Percentiles rank a stretch among this genome's conserved stretches.
These are phyloP conservation scores for Phytophthora pseudosyringae DNA, from an alignment of 352 stramenopile genomes.

Conservation along the genomic window DNA sequence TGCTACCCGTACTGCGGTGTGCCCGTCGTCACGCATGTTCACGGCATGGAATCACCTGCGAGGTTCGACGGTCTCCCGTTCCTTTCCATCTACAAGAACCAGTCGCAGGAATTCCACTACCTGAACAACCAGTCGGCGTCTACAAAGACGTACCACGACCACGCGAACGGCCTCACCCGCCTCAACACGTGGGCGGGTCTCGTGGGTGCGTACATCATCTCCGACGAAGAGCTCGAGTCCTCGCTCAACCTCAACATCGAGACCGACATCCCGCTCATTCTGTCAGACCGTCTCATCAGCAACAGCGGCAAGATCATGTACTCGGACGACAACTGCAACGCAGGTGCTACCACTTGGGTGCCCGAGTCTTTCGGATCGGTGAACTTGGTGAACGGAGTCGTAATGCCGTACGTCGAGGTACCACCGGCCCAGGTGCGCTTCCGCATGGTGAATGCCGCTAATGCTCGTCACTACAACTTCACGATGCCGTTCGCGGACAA, in stretches of 20 bases:
- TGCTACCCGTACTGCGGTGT: conserved; percentile 70
- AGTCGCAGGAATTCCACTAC: conserved; percentile 55
- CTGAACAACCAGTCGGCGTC: conserved; percentile 64
- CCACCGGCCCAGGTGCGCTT: conserved; percentile 73
- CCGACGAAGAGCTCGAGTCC: conserved; percentile 46
- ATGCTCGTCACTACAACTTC: conserved; percentile 81
- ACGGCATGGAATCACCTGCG: conserved; percentile 56
- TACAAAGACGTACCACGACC: conserved; percentile 68
- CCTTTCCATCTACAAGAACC: conserved; percentile 65
- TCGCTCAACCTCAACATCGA: conserved; percentile 57
- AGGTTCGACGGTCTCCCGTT: conserved; percentile 55
- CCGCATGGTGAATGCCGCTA: conserved; percentile 64
- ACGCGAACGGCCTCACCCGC: conserved; percentile 58
- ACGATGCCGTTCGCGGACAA: conserved; percentile 68
- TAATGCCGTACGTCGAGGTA: conserved; percentile 68
- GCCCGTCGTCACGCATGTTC: conserved; percentile 56
- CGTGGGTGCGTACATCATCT: conserved; percentile 58
- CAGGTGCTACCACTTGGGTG: conserved; percentile 47
- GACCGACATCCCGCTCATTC: conserved; percentile 56
- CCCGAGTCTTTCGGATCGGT: conserved; percentile 61
- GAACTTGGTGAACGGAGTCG: conserved; percentile 62
- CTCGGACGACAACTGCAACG: conserved; percentile 57
- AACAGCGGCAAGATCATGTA: conserved; percentile 54
- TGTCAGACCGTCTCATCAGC: conserved; percentile 54
- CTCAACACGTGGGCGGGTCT: conserved; percentile 72